A percentile compares a stretch with the other conserved stretches of the same genome.
Conservation (phyloP, 495 filamentous ascomycete species). For the Hypoxylon intermedium region DNA sequence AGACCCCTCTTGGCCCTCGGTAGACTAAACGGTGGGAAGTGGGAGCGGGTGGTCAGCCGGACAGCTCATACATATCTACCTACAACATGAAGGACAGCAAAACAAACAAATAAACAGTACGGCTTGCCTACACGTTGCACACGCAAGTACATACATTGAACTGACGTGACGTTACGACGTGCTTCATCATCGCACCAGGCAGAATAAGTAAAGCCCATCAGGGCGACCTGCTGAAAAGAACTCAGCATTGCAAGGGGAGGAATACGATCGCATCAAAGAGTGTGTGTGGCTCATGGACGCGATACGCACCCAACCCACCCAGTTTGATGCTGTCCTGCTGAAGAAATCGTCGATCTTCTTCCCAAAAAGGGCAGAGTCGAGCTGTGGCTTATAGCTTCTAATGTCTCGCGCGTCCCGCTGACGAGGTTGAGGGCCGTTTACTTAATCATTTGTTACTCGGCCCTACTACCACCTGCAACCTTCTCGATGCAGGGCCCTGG, state of each 20-base stretch:
- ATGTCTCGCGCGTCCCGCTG: conserved; percentile 33
- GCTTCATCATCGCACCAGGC: neutral
- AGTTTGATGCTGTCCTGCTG: neutral
- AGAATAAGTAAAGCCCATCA: conserved; percentile 2
- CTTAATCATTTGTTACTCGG: conserved; percentile 14
- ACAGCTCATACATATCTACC: conserved; percentile 30
- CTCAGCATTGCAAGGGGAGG: conserved; percentile 25
- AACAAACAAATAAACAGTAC: conserved; percentile 25
- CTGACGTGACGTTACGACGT: conserved; percentile 30
- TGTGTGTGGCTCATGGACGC: conserved; percentile 27
- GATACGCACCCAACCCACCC: conserved; percentile 3
- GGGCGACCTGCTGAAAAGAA: neutral
- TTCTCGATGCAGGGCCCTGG: conserved; percentile 1
- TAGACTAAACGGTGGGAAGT: conserved; percentile 26
- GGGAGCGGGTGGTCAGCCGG: conserved; percentile 27
- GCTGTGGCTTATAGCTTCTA: conserved; percentile 32
- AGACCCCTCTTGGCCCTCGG: conserved; percentile 23
- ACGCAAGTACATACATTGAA: neutral
- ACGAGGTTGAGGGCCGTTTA: neutral
- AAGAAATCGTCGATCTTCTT: conserved; percentile 30
- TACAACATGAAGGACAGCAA: neutral
- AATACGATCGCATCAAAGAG: neutral
- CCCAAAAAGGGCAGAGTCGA: conserved; percentile 22
- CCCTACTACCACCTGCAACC: conserved; percentile 2
- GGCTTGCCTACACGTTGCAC: conserved; percentile 26